Conservation (phyloP, 495 filamentous ascomycete species). For the Tuber indicum region DNA sequence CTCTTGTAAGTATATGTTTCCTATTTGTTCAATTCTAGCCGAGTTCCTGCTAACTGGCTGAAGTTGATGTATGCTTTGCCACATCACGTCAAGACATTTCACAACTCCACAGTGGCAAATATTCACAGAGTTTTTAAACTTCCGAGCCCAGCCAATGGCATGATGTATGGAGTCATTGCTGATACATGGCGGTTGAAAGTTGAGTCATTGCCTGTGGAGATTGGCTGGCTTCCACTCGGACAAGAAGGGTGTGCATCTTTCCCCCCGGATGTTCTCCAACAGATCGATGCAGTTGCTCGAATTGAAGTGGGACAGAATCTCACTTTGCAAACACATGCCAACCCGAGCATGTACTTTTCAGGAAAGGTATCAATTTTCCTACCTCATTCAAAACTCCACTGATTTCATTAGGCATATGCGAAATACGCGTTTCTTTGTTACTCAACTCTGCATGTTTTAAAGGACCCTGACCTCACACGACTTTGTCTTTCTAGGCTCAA, state of each 20-base stretch:
- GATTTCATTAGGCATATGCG: conserved; percentile 37
- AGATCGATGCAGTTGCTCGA: background rate
- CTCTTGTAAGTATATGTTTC: conserved; percentile 19
- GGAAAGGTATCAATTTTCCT: conserved; percentile 58
- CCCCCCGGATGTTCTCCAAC: background rate
- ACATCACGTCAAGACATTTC: conserved; percentile 73
- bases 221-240: conserved; percentile 11
- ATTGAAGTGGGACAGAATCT: conserved; percentile 71
- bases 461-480: conserved; percentile 53
- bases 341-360: conserved; percentile 84
- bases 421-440: background rate
- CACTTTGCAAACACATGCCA: conserved; percentile 59
- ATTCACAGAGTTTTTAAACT: conserved; percentile 4
- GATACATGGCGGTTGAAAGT: conserved; percentile 8
- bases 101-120: conserved; percentile 8
- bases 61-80: conserved; percentile 83
- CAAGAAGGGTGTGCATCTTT: background rate
- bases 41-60: background rate
- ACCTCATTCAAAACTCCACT: conserved; percentile 24
- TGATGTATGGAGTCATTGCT: conserved; percentile 9
- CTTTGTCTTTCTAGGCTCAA: conserved; percentile 44
- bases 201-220: conserved; percentile 7
- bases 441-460: background rate
- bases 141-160: conserved; percentile 5
- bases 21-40: background rate